Percentiles rank a stretch among this genome's conserved stretches.
phyloP scores from a whole-genome alignment of 2,329 filamentous ascomycete species.

The Penicillium sp. region DNA sequence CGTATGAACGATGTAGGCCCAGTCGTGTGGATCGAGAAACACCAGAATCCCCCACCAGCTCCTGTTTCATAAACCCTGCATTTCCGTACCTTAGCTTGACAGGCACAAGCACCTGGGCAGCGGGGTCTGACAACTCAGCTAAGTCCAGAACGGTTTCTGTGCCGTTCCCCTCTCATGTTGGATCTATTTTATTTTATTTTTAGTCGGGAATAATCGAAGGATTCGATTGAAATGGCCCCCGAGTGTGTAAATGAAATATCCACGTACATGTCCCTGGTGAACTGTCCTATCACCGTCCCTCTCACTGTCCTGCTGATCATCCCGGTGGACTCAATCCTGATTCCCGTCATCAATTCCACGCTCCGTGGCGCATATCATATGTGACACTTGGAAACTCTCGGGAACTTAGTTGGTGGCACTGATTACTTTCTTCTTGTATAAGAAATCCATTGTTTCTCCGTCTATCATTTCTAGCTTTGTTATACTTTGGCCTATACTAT shows the following conservation, averaged over 20 bases:
- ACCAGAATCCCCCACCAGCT: slow-evolving; percentile 13
- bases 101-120: slow-evolving; percentile 7
- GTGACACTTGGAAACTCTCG: slow-evolving; percentile 20
- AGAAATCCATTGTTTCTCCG: slow-evolving; percentile 9
- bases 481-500: slow-evolving; percentile 19
- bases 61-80: slow-evolving; percentile 25
- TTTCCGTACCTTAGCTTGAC: slow-evolving; percentile 12
- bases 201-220: slow-evolving; percentile 6
- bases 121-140: slow-evolving; percentile 7
- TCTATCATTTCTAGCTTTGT: slow-evolving; percentile 12
- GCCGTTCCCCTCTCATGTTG: slow-evolving; percentile 14
- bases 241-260: slow-evolving; percentile 3
- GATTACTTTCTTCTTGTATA: slow-evolving; percentile 14
- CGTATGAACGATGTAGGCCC: neutral
- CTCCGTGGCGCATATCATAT: slow-evolving; percentile 10
- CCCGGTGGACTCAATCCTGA: slow-evolving; percentile 1
- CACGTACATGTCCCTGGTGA: neutral
- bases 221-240: slow-evolving; percentile 6
- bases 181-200: slow-evolving; percentile 12
- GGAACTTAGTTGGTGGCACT: slow-evolving; percentile 19
- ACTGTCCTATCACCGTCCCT: slow-evolving; percentile 4
- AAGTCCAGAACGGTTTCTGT: slow-evolving; percentile 16
- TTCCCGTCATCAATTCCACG: slow-evolving; percentile 1
- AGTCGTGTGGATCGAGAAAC: neutral
- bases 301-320: slow-evolving; percentile 20